These are phyloP conservation scores for Vanderwaltozyma yarrowii DNA, from an alignment of 805 yeast genomes.

Conservation along the genomic window DNA sequence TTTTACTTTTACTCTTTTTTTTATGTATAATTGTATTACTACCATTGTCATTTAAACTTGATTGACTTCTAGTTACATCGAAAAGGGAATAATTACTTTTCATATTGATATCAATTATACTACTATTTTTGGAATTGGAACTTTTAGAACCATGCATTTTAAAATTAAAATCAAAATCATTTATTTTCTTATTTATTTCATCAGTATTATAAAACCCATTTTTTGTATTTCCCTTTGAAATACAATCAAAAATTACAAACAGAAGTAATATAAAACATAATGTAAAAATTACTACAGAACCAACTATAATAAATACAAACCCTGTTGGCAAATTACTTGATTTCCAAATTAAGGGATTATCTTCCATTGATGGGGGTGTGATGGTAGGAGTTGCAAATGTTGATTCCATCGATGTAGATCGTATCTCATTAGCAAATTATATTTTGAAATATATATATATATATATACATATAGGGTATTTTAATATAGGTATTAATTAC, in stretches of 20 bases:
- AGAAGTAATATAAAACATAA: background rate
- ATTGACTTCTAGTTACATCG: too few species aligned
- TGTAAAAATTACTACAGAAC: slow-evolving; percentile 48
- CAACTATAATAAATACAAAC: slow-evolving; percentile 71
- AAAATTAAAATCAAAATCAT: background rate
- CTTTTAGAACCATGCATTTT: too few species aligned
- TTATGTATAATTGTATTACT: too few species aligned
- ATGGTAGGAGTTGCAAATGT: background rate
- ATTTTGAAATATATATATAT: too few species aligned
- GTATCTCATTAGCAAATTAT: too few species aligned
- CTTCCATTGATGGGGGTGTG: slow-evolving; percentile 4
- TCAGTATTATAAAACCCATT: background rate
- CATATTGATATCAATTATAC: too few species aligned
- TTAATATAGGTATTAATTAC: too few species aligned
- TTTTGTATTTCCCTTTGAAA: slow-evolving; percentile 27
- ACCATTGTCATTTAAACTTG: too few species aligned
- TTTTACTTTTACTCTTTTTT: too few species aligned
- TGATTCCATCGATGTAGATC: background rate
- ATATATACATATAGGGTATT: too few species aligned
- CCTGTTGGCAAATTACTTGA: slow-evolving; percentile 47
- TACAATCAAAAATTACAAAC: background rate
- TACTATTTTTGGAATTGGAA: too few species aligned
- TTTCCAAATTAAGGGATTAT: slow-evolving; percentile 54
- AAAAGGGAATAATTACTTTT: too few species aligned
- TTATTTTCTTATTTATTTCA: background rate